phyloP scores from a whole-genome alignment of 306 rosid species.

The Cicer pinnatifidum region DNA sequence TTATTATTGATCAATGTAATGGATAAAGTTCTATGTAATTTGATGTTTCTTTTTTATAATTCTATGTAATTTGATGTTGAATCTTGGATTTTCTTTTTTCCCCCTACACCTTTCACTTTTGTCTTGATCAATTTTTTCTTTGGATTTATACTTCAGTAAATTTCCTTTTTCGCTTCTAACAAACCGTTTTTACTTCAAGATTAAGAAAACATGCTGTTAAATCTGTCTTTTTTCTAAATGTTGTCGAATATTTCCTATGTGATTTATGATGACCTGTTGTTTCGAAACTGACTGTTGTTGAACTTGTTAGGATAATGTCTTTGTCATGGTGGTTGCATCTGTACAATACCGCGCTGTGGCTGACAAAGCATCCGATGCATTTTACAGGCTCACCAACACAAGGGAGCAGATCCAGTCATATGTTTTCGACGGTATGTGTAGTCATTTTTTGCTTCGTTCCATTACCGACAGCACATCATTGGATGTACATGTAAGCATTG shows the following conservation, averaged over 20 bases:
- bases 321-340: slow-evolving; percentile 71
- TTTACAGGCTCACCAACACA: slow-evolving; percentile 71
- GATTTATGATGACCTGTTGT: slow-evolving; percentile 27
- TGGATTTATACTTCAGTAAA: slow-evolving; percentile 34
- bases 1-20: background rate
- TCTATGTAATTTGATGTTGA: background rate
- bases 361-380: slow-evolving; percentile 68
- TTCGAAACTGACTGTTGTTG: slow-evolving; percentile 37
- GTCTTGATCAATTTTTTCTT: slow-evolving; percentile 11
- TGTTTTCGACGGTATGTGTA: slow-evolving; percentile 69
- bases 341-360: slow-evolving; percentile 68
- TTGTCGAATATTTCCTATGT: slow-evolving; percentile 16
- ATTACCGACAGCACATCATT: background rate
- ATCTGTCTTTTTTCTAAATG: background rate
- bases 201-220: slow-evolving; percentile 7
- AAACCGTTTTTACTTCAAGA: slow-evolving; percentile 28
- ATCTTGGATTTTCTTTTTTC: slow-evolving; percentile 25
- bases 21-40: background rate
- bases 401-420: slow-evolving; percentile 72
- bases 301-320: slow-evolving; percentile 67
- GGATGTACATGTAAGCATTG: background rate
- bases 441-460: slow-evolving; percentile 11
- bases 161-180: slow-evolving; percentile 23
- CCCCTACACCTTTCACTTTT: background rate
- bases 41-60: background rate